Conservation (phyloP, 2,329 filamentous ascomycete species). For the Aspergillus brasiliensis region DNA sequence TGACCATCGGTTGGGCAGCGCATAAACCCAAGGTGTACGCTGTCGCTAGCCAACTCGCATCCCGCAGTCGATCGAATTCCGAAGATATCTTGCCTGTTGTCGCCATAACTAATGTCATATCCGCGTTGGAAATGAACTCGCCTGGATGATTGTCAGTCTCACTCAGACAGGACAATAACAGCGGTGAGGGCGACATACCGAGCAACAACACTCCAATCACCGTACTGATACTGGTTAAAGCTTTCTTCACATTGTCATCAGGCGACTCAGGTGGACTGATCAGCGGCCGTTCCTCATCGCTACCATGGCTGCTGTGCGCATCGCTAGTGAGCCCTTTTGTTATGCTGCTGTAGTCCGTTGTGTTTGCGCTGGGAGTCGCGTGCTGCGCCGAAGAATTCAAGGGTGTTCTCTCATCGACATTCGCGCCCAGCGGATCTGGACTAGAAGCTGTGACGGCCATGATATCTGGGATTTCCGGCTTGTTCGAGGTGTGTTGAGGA, state of each 20-base stretch:
- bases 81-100: slow-evolving; percentile 65
- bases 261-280: background rate
- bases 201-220: slow-evolving; percentile 33
- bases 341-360: slow-evolving; percentile 6
- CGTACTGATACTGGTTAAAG: slow-evolving; percentile 22
- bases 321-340: background rate
- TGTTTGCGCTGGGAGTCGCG: background rate
- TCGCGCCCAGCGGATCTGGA: background rate
- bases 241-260: slow-evolving; percentile 11
- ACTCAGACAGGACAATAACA: background rate
- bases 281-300: slow-evolving; percentile 9
- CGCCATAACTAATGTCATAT: slow-evolving; percentile 66
- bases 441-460: background rate
- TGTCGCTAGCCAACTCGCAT: slow-evolving; percentile 62
- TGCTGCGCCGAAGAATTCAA: background rate
- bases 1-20: slow-evolving; percentile 56
- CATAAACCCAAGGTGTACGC: slow-evolving; percentile 55
- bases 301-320: background rate
- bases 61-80: slow-evolving; percentile 59
- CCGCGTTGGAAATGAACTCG: slow-evolving; percentile 67
- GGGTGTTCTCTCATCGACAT: slow-evolving; percentile 3
- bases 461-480: background rate
- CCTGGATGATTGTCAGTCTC: slow-evolving; percentile 36
- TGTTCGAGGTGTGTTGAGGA: too few species aligned
- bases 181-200: slow-evolving; percentile 20